Evolutionary conservation across 495 filamentous ascomycete species (phyloP), one percentile per base, ranked within the genome.

Genomic region (Penicillium ochrochloron): DNA sequence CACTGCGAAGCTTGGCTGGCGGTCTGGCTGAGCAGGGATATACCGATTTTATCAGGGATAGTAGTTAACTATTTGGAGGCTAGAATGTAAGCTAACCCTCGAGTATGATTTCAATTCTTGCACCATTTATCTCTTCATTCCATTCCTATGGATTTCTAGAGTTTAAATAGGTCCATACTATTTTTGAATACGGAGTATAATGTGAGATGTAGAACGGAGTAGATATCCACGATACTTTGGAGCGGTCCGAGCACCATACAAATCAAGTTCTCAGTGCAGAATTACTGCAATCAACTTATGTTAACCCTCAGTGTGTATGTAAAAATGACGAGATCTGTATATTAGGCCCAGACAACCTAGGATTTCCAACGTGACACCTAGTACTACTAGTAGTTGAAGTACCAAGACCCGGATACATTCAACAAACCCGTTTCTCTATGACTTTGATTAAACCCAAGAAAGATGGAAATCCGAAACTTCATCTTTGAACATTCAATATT

Each of bases 1-100:
- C 65, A 67, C 62, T 56, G 51, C 51, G 27, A 54, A 34, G 27
- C 31, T 54, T 54, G 25, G 23, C 48, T 17, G 39, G 35, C 10
- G 35, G 39, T 14, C 17, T 15, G 5, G 42, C 42, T 44, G 42
- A 1, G 35, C 11, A 37, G 35, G 25, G 25, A n/a, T 8, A 35
- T 8, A 35, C 34, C 34, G 5, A 4, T 8, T 1, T 37, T 12
- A 37, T 37, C 35, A 37, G 33, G 33, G 6, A 35, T 35, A 4
- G 25, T 27, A 27, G 25, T 33, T 9, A 12, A 37, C 35, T 6
- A 15, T 5, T 41, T 17, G 15, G 3, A 41, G 37, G 15, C 17
- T 41, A 3, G 15, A 41, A 0, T 17, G 17, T 14, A 17, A 2
- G 12, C 15, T 41, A 14, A 17, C 12, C 35, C 1, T 37, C 1